These are phyloP conservation scores for Leptographium procerum DNA, from an alignment of 2,329 filamentous ascomycete genomes.

Conservation along the genomic window DNA sequence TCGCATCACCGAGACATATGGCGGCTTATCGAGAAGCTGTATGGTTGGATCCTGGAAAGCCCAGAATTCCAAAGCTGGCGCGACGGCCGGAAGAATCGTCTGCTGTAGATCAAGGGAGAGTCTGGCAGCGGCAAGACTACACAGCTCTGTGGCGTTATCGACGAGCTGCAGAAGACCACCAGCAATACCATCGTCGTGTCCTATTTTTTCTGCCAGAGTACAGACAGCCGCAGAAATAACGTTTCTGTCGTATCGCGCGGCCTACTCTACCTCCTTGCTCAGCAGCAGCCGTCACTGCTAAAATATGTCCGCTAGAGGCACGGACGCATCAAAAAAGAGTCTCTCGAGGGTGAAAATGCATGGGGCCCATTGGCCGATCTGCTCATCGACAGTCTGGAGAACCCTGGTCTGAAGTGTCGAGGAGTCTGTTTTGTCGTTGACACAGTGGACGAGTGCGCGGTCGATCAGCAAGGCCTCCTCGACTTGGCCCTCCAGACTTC, in stretches of 20 bases:
- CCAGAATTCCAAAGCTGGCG: background rate
- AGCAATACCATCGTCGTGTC: background rate
- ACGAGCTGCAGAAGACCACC: background rate
- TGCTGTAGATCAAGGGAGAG: background rate
- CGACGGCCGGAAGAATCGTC: background rate
- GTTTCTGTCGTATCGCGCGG: background rate
- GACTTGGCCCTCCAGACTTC: background rate
- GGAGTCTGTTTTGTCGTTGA: background rate
- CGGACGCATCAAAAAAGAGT: background rate
- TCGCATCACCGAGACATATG: background rate
- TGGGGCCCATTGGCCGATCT: background rate
- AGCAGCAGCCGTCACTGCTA: background rate
- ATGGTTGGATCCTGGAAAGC: background rate
- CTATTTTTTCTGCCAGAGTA: background rate
- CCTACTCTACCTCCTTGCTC: background rate
- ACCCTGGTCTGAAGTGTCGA: background rate
- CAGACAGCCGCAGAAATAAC: background rate
- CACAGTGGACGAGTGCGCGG: background rate
- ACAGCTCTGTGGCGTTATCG: background rate
- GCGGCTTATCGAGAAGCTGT: background rate
- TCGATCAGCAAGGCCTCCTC: background rate
- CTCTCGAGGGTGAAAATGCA: background rate
- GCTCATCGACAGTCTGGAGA: background rate
- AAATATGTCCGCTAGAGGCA: background rate
- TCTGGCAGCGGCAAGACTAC: background rate